Evolutionary conservation across 169 alveolate species (phyloP).

Genomic region (Plasmodium gaboni): DNA sequence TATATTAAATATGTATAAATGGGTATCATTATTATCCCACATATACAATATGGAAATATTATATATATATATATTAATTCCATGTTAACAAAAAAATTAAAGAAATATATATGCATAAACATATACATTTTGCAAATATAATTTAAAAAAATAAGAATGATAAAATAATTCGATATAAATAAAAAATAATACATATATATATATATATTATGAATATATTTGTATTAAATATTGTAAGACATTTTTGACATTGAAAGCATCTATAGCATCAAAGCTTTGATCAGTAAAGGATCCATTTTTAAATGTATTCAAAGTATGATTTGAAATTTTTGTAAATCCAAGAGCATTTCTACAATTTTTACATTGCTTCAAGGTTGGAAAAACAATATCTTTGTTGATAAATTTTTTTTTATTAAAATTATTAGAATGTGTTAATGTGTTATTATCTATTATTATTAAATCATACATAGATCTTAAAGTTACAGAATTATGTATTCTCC

Average conservation of each 20-base stretch:
- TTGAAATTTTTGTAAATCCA: conserved; percentile 53
- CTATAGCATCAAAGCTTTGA: conserved; percentile 41
- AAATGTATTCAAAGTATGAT: conserved; percentile 2
- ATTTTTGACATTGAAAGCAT: conserved; percentile 27
- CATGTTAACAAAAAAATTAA: background rate
- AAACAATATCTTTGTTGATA: conserved; percentile 39
- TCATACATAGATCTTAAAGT: conserved; percentile 58
- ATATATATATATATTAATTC: too few species aligned
- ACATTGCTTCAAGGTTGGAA: conserved; percentile 43
- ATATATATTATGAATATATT: conserved; percentile 23
- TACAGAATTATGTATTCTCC: conserved; percentile 73
- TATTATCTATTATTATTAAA: conserved; percentile 4
- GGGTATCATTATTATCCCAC: too few species aligned
- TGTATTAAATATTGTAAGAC: conserved; percentile 13
- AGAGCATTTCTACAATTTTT: conserved; percentile 37
- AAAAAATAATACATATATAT: background rate
- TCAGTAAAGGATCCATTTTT: conserved; percentile 7
- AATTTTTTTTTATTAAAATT: conserved; percentile 1
- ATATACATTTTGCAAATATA: background rate
- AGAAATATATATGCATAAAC: background rate
- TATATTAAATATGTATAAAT: too few species aligned
- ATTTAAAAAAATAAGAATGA: background rate
- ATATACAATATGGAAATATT: too few species aligned
- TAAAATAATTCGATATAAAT: background rate
- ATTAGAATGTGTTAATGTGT: background rate